Percentiles rank a stretch among this genome's conserved stretches.
These are phyloP conservation scores for Thalassiosira exigua DNA, from an alignment of 352 stramenopile species.

Conservation along the genomic window DNA sequence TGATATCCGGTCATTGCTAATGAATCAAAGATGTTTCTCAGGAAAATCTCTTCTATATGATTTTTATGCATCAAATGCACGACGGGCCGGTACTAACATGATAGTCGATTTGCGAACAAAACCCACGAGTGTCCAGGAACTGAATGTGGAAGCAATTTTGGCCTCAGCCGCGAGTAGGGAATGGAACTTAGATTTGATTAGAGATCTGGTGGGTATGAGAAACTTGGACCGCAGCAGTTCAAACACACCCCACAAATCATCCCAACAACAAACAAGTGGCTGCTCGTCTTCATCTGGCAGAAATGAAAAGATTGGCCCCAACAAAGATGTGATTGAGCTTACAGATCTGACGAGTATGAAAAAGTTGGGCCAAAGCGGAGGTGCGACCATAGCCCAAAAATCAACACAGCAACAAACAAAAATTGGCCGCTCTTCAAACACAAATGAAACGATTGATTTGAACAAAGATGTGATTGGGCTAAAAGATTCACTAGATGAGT, in stretches of 20 bases:
- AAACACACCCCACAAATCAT: too few relatives aligned
- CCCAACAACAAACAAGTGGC: too few relatives aligned
- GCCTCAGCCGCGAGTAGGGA: slow-evolving; percentile 14
- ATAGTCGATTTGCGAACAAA: slow-evolving; percentile 11
- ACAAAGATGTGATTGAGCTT: too few relatives aligned
- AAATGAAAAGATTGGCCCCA: not conserved
- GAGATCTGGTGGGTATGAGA: slow-evolving; percentile 21
- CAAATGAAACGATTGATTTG: not conserved
- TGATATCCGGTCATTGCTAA: slow-evolving; percentile 48
- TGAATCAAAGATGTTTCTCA: slow-evolving; percentile 18
- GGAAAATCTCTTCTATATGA: slow-evolving; percentile 38
- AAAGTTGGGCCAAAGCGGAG: too few relatives aligned
- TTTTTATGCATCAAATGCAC: slow-evolving; percentile 46
- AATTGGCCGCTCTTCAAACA: not conserved
- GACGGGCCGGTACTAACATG: slow-evolving; percentile 15
- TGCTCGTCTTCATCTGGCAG: too few relatives aligned
- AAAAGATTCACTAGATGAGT: slow-evolving; percentile 35
- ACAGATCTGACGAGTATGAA: too few relatives aligned
- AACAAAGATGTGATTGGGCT: slow-evolving; percentile 27
- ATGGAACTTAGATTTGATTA: slow-evolving; percentile 39
- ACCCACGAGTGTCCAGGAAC: slow-evolving; percentile 29
- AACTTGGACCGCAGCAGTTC: too few relatives aligned
- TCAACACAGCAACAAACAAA: slow-evolving; percentile 12
- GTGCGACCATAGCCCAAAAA: too few relatives aligned
- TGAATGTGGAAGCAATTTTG: slow-evolving; percentile 40